Base-by-base conservation (phyloP, 2,329 filamentous ascomycete genomes). In the Neofusicoccum sp. region DNA sequence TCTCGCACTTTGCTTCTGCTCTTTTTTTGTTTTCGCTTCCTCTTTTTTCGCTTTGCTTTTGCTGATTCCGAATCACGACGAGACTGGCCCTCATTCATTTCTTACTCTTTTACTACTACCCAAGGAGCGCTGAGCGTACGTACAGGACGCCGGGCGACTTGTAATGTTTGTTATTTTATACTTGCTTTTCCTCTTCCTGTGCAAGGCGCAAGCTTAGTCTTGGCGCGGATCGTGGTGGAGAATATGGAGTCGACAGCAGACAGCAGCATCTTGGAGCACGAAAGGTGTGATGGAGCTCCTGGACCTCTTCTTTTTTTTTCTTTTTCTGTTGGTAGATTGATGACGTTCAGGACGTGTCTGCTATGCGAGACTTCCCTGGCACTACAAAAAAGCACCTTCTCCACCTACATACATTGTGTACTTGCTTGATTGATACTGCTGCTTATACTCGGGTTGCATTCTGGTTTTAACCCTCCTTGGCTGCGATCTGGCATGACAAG, bases 101-200 rank as follows among this genome's bases (percentile, higher is more conserved):
- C 53, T 28, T 33, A 36, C 20, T 41, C n/a, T 20, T 41, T 14
- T 41, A 47, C 30, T 36, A 8, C 14, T 43, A 28, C 49, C 49
- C 28, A 56, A 45, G 54, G 40, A 16, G 54, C 43, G 54, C 54
- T 20, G 43, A 45, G 54, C 54, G 43, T 45, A 45, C 30, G 40
- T 47, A 47, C 54, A 58, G 54, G 54, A 47, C 54, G 54, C 54
- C 43, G 54, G 51, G 54, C 54, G 54, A 47, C 54, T 58, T 58
- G 54, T 58, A 58, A 58, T 58, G 54, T 58, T 26, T 49, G 16
- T 45, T 28, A 45, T 53, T 28, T 58, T 58, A 34, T 58, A 41
- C 30, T 7, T 47, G 14, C 20, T 43, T 54, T 43, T 34, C 8
- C 9, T 57, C 51, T 49, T 16, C 45, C 30, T 49, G 45, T 20